Percentiles rank a stretch among this genome's conserved stretches.
phyloP scores from a whole-genome alignment of 1,284 basidiomycete genomes.

The Rhodotorula mucilaginosa region DNA sequence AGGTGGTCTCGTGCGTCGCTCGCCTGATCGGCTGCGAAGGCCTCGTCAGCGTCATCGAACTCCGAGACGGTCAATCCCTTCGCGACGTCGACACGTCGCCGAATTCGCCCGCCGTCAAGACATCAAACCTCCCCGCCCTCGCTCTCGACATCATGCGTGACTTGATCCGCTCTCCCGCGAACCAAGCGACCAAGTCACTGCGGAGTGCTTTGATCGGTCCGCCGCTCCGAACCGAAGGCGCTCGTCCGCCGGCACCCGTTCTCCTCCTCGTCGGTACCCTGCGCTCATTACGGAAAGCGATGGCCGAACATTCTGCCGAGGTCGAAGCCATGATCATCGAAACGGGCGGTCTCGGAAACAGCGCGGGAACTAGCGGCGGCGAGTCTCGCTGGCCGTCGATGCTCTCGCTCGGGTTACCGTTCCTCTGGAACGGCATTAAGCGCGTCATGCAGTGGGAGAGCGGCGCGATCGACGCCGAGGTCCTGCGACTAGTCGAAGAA shows the following conservation, averaged over 20 bases:
- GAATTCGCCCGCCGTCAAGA: slow-evolving; percentile 16
- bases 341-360: slow-evolving; percentile 6
- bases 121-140: slow-evolving; percentile 30
- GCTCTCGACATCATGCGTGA: slow-evolving; percentile 44
- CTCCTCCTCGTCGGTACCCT: slow-evolving; percentile 44
- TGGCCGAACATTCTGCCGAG: slow-evolving; percentile 37
- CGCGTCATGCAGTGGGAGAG: slow-evolving; percentile 43
- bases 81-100: slow-evolving; percentile 21
- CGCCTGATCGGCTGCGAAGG: slow-evolving; percentile 43
- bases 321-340: slow-evolving; percentile 20
- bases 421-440: slow-evolving; percentile 39
- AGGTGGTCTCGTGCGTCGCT: slow-evolving; percentile 43
- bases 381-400: slow-evolving; percentile 40
- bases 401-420: slow-evolving; percentile 42
- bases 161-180: slow-evolving; percentile 44
- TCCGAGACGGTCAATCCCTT: slow-evolving; percentile 21
- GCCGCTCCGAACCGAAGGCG: slow-evolving; percentile 9
- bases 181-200: slow-evolving; percentile 43
- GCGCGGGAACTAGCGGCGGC: slow-evolving; percentile 2
- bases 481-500: slow-evolving; percentile 42
- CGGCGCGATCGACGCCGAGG: slow-evolving; percentile 41
- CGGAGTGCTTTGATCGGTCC: slow-evolving; percentile 37
- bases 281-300: slow-evolving; percentile 41
- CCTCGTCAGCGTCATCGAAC: slow-evolving; percentile 36
- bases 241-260: slow-evolving; percentile 25